Conservation (phyloP, 306 rosid species). For the Medicago truncatula region DNA sequence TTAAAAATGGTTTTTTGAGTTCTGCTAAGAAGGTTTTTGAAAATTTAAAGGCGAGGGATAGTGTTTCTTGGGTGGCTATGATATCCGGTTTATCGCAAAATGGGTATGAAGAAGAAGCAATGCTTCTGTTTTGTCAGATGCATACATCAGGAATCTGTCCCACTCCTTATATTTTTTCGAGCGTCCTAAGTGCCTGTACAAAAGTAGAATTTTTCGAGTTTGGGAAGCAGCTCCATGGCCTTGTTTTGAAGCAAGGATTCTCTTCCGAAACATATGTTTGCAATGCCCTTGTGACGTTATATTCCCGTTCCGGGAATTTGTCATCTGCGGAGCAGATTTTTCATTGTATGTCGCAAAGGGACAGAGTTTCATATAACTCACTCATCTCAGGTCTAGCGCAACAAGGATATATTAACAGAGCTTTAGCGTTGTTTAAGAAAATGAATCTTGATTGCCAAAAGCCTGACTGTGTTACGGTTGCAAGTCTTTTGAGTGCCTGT, state of each 20-base stretch:
- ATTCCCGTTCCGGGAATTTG: constrained; percentile 68
- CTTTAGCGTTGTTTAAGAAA: constrained; percentile 65
- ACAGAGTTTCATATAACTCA: constrained; percentile 82
- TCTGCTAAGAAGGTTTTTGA: constrained; percentile 74
- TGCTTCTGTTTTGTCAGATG: constrained; percentile 73
- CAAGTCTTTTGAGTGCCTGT: constrained; percentile 83
- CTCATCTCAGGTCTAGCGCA: constrained; percentile 88
- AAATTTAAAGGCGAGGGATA: constrained; percentile 57
- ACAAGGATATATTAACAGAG: constrained; percentile 65
- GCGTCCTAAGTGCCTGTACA: constrained; percentile 81
- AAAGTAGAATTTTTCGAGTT: constrained; percentile 54
- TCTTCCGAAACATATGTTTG: constrained; percentile 75
- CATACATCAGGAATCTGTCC: constrained; percentile 60
- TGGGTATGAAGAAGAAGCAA: constrained; percentile 70
- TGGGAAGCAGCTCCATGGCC: constrained; percentile 84
- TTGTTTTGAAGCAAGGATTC: constrained; percentile 76
- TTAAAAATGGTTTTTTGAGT: constrained; percentile 57
- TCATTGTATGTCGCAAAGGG: constrained; percentile 62
- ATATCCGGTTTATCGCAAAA: constrained; percentile 83
- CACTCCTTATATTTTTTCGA: constrained; percentile 81
- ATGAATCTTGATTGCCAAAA: constrained; percentile 70
- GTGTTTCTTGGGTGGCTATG: constrained; percentile 90
- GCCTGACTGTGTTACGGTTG: constrained; percentile 83
- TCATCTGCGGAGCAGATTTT: constrained; percentile 68
- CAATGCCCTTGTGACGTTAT: constrained; percentile 84